phyloP scores from a whole-genome alignment of 345 rosid species.

The Gossypioides kirkii region DNA sequence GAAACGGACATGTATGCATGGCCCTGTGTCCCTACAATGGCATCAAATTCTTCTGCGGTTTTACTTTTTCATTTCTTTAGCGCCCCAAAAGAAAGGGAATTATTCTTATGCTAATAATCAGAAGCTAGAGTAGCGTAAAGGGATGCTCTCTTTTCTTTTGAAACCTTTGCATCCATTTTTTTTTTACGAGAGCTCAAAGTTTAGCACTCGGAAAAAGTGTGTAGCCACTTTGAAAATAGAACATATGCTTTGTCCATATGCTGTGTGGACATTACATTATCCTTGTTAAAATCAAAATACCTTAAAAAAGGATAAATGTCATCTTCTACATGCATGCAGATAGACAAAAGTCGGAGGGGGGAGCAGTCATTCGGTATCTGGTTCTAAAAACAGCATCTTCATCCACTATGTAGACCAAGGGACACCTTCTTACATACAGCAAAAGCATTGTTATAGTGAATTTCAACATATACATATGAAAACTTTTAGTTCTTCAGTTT shows the following conservation, averaged over 20 bases:
- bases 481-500: too few relatives aligned
- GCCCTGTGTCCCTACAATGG: background rate
- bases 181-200: background rate
- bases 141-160: background rate
- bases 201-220: background rate
- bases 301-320: too few relatives aligned
- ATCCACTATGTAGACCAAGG: too few relatives aligned
- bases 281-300: too few relatives aligned
- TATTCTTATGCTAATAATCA: background rate
- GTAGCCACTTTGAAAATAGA: background rate
- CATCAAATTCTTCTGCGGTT: slow-evolving; percentile 1
- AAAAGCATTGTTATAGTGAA: too few relatives aligned
- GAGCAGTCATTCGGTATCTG: too few relatives aligned
- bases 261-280: background rate
- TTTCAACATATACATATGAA: too few relatives aligned
- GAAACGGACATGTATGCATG: background rate
- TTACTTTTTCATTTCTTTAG: slow-evolving; percentile 1
- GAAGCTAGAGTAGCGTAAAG: background rate
- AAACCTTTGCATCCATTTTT: background rate
- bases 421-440: too few relatives aligned
- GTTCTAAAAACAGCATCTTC: too few relatives aligned
- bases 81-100: background rate
- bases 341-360: too few relatives aligned
- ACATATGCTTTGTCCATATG: background rate
- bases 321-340: too few relatives aligned